phyloP scores from a whole-genome alignment of 768 basidiomycete genomes.

The Ephemerocybe angulata region DNA sequence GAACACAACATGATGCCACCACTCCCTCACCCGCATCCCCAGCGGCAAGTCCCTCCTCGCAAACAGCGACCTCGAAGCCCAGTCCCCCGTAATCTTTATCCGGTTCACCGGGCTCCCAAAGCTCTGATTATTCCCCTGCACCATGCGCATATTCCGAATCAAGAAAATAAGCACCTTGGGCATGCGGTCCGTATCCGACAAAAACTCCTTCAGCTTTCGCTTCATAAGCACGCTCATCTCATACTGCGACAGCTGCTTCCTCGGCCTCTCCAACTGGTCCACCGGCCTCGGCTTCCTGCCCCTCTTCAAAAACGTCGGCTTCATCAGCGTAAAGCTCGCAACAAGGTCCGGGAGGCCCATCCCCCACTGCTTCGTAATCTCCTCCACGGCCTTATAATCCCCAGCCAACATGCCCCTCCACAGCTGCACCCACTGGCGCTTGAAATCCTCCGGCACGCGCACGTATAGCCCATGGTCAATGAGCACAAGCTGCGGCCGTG shows the following conservation, averaged over 20 bases:
- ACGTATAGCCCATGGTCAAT: slow-evolving; percentile 95
- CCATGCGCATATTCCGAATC: slow-evolving; percentile 73
- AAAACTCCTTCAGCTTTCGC: slow-evolving; percentile 58
- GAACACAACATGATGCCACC: slow-evolving; percentile 62
- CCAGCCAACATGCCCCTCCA: slow-evolving; percentile 66
- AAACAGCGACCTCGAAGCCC: slow-evolving; percentile 68
- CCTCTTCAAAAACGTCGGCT: slow-evolving; percentile 47
- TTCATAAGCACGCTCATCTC: slow-evolving; percentile 70
- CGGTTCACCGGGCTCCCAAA: slow-evolving; percentile 87
- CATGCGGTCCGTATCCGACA: slow-evolving; percentile 73
- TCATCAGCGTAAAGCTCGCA: slow-evolving; percentile 70
- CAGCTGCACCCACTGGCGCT: slow-evolving; percentile 69
- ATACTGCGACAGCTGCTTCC: slow-evolving; percentile 52
- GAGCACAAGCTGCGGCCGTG: slow-evolving; percentile 64
- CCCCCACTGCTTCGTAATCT: slow-evolving; percentile 59
- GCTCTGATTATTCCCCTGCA: slow-evolving; percentile 73
- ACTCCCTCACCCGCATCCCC: slow-evolving; percentile 44
- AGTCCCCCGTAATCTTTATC: slow-evolving; percentile 84
- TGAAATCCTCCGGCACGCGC: slow-evolving; percentile 60
- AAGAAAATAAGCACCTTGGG: slow-evolving; percentile 75
- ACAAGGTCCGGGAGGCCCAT: slow-evolving; percentile 68
- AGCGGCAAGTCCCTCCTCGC: slow-evolving; percentile 41
- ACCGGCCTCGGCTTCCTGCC: slow-evolving; percentile 24
- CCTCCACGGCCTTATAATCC: slow-evolving; percentile 50
- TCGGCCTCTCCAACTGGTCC: slow-evolving; percentile 22